Conservation (phyloP, 805 yeast genomes). For the Spathaspora boniae region DNA sequence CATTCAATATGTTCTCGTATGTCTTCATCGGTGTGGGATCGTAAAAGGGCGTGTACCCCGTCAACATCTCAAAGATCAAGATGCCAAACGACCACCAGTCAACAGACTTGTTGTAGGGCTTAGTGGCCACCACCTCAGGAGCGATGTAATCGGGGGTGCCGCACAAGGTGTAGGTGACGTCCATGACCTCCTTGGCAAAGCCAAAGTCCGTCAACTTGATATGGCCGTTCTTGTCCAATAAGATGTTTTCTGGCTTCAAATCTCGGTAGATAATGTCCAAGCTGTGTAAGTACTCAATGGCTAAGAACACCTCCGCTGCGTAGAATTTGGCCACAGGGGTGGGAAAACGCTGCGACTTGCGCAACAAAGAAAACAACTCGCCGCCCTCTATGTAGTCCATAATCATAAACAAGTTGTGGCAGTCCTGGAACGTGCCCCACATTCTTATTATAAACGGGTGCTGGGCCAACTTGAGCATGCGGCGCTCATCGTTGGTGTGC, state of each 20-base stretch:
- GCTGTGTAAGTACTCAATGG: conserved; percentile 57
- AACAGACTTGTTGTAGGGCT: conserved; percentile 59
- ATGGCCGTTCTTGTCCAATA: conserved; percentile 57
- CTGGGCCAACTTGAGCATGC: conserved; percentile 55
- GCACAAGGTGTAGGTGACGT: conserved; percentile 59
- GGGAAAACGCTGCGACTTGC: conserved; percentile 58
- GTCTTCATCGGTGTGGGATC: conserved; percentile 64
- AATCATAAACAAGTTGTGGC: conserved; percentile 54
- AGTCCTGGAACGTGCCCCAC: conserved; percentile 69
- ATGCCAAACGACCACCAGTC: conserved; percentile 69
- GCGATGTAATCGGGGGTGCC: conserved; percentile 67
- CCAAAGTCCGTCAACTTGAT: conserved; percentile 61
- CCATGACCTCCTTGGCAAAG: conserved; percentile 58
- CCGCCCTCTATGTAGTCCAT: conserved; percentile 69
- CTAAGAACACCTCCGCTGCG: conserved; percentile 59
- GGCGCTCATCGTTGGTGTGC: conserved; percentile 60
- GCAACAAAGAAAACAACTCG: conserved; percentile 51
- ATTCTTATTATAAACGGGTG: conserved; percentile 59
- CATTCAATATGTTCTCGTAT: conserved; percentile 54
- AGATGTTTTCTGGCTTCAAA: conserved; percentile 58
- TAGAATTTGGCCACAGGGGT: conserved; percentile 63
- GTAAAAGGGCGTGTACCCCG: conserved; percentile 61
- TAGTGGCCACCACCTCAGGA: conserved; percentile 62
- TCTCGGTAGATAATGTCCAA: conserved; percentile 59
- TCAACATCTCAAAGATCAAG: conserved; percentile 57